Percentiles rank a stretch among this genome's conserved stretches.
Conservation (phyloP, 768 basidiomycete genomes). For the Phylloporus sp. region DNA sequence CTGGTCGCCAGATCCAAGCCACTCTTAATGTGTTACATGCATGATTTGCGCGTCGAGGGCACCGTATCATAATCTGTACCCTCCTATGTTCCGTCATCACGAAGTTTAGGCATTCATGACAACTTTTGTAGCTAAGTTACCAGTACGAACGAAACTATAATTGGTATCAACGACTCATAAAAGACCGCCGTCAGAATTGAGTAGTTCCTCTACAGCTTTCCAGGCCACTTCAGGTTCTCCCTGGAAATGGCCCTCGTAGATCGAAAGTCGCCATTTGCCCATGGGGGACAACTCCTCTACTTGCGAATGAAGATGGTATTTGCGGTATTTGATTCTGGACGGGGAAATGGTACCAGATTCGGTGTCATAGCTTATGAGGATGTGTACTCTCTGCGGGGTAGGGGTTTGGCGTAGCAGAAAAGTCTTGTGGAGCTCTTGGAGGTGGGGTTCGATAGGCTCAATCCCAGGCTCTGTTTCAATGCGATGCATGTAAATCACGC, state of each 20-base stretch:
- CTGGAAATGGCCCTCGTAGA: conserved; percentile 4
- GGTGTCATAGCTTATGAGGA: conserved; percentile 13
- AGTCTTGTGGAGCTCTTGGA: not conserved
- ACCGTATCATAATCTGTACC: not conserved
- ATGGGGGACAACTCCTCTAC: not conserved
- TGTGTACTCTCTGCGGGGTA: not conserved
- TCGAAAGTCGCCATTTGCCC: not conserved
- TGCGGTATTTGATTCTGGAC: not conserved
- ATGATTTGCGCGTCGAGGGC: not conserved
- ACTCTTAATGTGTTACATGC: not conserved
- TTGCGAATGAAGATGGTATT: not conserved
- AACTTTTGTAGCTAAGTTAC: not conserved
- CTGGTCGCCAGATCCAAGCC: conserved; percentile 1
- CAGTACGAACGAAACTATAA: not conserved
- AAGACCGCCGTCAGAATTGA: not conserved
- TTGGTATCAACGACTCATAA: not conserved
- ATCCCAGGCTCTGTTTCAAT: conserved; percentile 12
- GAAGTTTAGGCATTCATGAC: not conserved
- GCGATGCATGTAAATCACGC: conserved; percentile 19
- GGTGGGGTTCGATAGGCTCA: conserved; percentile 3
- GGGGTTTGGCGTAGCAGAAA: not conserved
- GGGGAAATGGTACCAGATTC: not conserved
- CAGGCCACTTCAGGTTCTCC: conserved; percentile 14
- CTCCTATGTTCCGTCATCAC: not conserved
- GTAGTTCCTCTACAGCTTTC: conserved; percentile 9